Evolutionary conservation across 495 filamentous ascomycete species (phyloP), one percentile per base, ranked within the genome.

Genomic region (Glarea lozoyensis): DNA sequence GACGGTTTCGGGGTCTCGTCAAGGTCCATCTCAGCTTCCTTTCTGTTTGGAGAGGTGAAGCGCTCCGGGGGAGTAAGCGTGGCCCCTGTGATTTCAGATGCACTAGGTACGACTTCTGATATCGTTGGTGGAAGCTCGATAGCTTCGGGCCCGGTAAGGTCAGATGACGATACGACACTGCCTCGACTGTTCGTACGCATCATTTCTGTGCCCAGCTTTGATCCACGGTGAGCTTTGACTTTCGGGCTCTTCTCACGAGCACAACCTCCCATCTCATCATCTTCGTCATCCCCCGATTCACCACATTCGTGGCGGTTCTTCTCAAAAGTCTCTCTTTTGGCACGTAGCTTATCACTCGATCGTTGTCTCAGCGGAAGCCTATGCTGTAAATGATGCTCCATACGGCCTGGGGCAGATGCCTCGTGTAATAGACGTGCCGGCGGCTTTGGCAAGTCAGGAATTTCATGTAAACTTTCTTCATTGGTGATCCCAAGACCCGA

Each of bases 111-210:
- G 17, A 46, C 49, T 27, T 45, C 50, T 3, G 22, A 40, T n/a
- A 54, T 46, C 10, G 40, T 44, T 24, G 45, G 42, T 23, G 52
- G 43, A 43, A 65, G 62, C 12, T 60, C 58, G 22, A 61, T 45
- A 12, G 23, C 34, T 15, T 52, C 53, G 24, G 44, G 34, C 13
- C 30, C 31, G 4, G 43, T 12, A 12, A 49, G 2, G 37, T 56
- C 53, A 23, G 46, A 47, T 7, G 16, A 31, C 3, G 53, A 53
- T 2, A 84, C 77, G 29, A 93, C 76, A 55, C 88, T 94, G 19
- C 88, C 88, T 43, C 86, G 80, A 45, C 86, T 92, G 59, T 94
- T 93, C 17, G 87, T 93, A 15, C 88, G 77, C 86, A 94, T 88
- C 88, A 95, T 94, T 62, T 95, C 88, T 27, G 82, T 86, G 2